Conservation (phyloP, 805 yeast genomes). For the Candida tibetensis region DNA sequence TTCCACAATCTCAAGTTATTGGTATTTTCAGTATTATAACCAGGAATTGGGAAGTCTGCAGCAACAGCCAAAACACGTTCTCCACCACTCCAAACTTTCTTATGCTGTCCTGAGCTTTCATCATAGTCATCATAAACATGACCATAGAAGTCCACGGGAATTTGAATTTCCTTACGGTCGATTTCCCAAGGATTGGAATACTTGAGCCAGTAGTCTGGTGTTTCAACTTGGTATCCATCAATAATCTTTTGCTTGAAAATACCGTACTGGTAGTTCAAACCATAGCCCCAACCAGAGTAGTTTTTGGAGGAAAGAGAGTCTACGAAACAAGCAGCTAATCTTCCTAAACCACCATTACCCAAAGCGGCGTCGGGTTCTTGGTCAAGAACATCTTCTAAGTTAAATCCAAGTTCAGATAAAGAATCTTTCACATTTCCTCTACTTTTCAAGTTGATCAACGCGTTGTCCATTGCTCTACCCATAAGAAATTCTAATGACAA, state of each 20-base stretch:
- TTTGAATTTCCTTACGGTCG: conserved; percentile 78
- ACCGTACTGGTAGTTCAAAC: conserved; percentile 90
- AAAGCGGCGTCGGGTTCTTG: conserved; percentile 93
- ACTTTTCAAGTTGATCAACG: conserved; percentile 74
- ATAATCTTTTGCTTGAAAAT: conserved; percentile 85
- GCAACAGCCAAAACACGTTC: conserved; percentile 89
- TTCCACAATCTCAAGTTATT: conserved; percentile 90
- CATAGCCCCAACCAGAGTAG: conserved; percentile 96
- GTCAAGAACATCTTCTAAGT: conserved; percentile 77
- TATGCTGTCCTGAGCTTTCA: conserved; percentile 52
- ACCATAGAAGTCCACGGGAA: conserved; percentile 90
- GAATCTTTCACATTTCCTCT: conserved; percentile 52
- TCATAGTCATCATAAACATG: conserved; percentile 58
- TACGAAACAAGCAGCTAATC: conserved; percentile 91
- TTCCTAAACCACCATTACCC: conserved; percentile 94
- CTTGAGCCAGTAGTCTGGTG: conserved; percentile 92
- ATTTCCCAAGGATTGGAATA: conserved; percentile 93
- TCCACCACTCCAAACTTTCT: conserved; percentile 80
- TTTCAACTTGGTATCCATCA: conserved; percentile 91
- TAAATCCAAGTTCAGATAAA: conserved; percentile 74
- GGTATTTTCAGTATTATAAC: conserved; percentile 76
- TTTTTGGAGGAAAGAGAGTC: conserved; percentile 84
- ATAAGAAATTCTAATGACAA: conserved; percentile 83
- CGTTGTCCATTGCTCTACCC: conserved; percentile 96
- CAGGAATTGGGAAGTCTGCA: conserved; percentile 90